Evolutionary conservation across 352 stramenopile genomes (phyloP).

Genomic region (Globisporangium radiosum): DNA sequence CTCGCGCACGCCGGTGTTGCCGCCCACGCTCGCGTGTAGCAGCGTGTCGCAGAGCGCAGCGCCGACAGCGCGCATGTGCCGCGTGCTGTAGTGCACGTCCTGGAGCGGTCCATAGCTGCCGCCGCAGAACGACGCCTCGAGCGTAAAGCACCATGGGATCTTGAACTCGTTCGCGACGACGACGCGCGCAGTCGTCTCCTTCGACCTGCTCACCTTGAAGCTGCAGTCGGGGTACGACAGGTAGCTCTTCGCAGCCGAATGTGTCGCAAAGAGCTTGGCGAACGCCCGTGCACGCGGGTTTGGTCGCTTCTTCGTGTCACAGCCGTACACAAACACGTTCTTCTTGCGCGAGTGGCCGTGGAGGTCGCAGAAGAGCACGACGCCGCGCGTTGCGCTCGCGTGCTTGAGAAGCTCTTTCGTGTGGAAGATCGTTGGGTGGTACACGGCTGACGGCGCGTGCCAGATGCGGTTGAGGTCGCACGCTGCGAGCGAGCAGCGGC

Average conservation of each 20-base stretch:
- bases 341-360: slow-evolving; percentile 91
- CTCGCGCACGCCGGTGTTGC: slow-evolving; percentile 17
- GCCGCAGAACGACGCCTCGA: slow-evolving; percentile 86
- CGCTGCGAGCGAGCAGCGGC: slow-evolving; percentile 76
- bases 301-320: slow-evolving; percentile 84
- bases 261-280: slow-evolving; percentile 55
- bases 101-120: slow-evolving; percentile 58
- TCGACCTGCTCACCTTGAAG: slow-evolving; percentile 78
- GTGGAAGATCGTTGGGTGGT: slow-evolving; percentile 88
- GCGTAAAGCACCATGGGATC: slow-evolving; percentile 74
- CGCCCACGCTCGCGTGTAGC: slow-evolving; percentile 15
- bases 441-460: slow-evolving; percentile 50
- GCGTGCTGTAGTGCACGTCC: slow-evolving; percentile 62
- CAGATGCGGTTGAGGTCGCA: slow-evolving; percentile 89
- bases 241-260: slow-evolving; percentile 61
- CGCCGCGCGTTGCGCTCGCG: slow-evolving; percentile 39
- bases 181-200: slow-evolving; percentile 76
- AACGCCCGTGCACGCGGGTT: slow-evolving; percentile 72
- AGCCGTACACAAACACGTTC: slow-evolving; percentile 95
- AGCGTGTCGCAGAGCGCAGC: slow-evolving; percentile 43
- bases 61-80: slow-evolving; percentile 44
- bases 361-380: slow-evolving; percentile 88
- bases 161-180: slow-evolving; percentile 77
- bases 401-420: slow-evolving; percentile 75
- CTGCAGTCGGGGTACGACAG: slow-evolving; percentile 66